Evolutionary conservation across 345 rosid genomes (phyloP), one percentile per base, ranked within the genome.

Genomic region (Arabis alpina): DNA sequence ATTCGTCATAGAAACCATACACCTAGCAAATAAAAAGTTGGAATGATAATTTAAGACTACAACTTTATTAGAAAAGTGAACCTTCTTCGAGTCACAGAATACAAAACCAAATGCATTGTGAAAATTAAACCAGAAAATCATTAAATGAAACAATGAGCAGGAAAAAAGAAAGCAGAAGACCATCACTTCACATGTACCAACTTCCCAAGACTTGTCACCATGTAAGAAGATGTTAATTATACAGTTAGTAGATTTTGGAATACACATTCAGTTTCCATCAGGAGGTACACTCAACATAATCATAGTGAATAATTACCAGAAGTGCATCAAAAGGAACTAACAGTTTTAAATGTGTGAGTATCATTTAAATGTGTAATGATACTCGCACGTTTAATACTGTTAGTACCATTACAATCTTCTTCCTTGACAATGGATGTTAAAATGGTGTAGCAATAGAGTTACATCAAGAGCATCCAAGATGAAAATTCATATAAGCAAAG

Each of bases 1-100:
- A 95, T 71, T 95, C 99, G 37, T 95, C 99, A 79, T 95, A 95
- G 82, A 95, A 95, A 70, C 98, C 99, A 68, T 95, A 95, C 43
- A 95, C 99, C 99, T 95, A 51, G 16, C 4, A 71, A 36, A n/a
- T 8, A 19, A 15, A 57, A 73, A 50, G 41, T 51, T 59, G 55
- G 37, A 64, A 30, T 44, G 41, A 52, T 4, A 60, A 13, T 11
- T 44, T 45, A 34, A 51, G 41, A 30, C 25, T 54, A 30, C 6
- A 10, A 42, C 24, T 28, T 28, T 11, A 24, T 2, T 15, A 4
- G 25, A 66, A 66, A 74, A 16, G 27, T 10, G 48, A 66, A 41
- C 53, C 10, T 14, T 32, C 61, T n/a, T n/a, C 43, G 32, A 25
- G 43, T 13, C 61, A 49, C 28, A 57, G 49, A 19, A 30, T 42